Evolutionary conservation across 1,284 basidiomycete species (phyloP).

Genomic region (Uromyces viciae-fabae): DNA sequence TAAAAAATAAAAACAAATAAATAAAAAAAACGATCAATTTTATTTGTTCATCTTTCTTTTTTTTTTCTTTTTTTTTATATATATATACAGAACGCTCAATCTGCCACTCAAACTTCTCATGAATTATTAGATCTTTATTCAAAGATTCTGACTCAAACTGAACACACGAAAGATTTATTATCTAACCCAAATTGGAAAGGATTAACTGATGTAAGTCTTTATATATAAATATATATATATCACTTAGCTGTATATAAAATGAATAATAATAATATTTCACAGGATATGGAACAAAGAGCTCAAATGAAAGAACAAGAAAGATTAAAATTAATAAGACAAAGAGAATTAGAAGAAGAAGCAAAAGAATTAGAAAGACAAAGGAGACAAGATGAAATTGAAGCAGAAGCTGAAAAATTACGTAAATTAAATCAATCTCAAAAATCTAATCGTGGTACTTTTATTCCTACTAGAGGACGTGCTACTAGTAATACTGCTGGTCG

Average conservation of each 20-base stretch:
- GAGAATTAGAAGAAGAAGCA: slow-evolving; percentile 21
- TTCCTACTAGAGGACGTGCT: neutral
- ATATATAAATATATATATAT: no score
- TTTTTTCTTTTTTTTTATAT: neutral
- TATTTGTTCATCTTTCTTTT: slow-evolving; percentile 6
- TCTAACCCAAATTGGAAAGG: slow-evolving; percentile 50
- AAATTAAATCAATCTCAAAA: slow-evolving; percentile 19
- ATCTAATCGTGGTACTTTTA: slow-evolving; percentile 3
- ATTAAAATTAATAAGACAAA: neutral
- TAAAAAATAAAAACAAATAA: no score
- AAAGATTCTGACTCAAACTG: slow-evolving; percentile 50
- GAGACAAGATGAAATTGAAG: slow-evolving; percentile 23
- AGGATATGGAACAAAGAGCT: slow-evolving; percentile 26
- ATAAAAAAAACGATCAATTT: no score
- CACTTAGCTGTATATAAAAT: no score
- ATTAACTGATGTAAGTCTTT: slow-evolving; percentile 11
- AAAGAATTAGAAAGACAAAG: neutral
- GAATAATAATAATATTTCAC: no score
- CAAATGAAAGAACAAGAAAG: slow-evolving; percentile 7
- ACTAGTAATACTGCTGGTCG: neutral
- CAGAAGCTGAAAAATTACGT: slow-evolving; percentile 16
- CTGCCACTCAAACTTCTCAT: slow-evolving; percentile 49
- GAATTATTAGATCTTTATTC: slow-evolving; percentile 51
- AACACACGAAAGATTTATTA: slow-evolving; percentile 50
- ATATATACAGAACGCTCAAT: slow-evolving; percentile 45